Evolutionary conservation across 495 filamentous ascomycete species (phyloP), one percentile per base, ranked within the genome.

Genomic region (Lasiosphaeris hirsuta): DNA sequence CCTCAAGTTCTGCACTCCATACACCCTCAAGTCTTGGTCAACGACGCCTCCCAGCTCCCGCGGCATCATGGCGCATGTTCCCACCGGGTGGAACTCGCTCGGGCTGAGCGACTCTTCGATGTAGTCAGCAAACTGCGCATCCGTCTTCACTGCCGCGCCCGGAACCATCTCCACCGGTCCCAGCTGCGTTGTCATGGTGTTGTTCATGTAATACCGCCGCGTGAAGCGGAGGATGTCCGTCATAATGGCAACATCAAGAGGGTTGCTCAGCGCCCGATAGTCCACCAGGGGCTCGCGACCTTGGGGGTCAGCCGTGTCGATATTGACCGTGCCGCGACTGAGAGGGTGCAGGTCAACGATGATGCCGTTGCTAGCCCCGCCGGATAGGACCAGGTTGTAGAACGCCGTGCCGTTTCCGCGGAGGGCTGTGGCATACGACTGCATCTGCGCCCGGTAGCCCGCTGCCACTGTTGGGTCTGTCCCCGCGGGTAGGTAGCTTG

Each of bases 1-100:
- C 33, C 77, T 62, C 39, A 80, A 36, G 9, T 48, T 53, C 49
- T 63, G 44, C 3, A 73, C 65, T 1, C 74, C 75, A 49, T 78
- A 78, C 7, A 80, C 77, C 58, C 55, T 65, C 10, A 78, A 57
- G 43, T 61, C 56, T 62, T 72, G 66, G 50, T 78, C 72, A 18
- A 80, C 77, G 10, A 80, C 76, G 5, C 84, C 84, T 11, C 82
- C 82, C 1, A 78, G 60, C 55, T 78, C 75, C 39, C 70, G 65
- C 14, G 84, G 82, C 69, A 85, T 65, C 82, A 72, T 73, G 5
- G 70, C 60, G 23, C 65, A 69, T 19, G 72, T 75, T 1, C 73
- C 70, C 1, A 68, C 69, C 8, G 74, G 74, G 47, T 81, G 76
- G 48, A 68, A 79, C 50, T 75, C 69, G 23, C 67, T 73, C 18